Conservation (phyloP, 1,139 yeast genomes). For the Pichia sp. region DNA sequence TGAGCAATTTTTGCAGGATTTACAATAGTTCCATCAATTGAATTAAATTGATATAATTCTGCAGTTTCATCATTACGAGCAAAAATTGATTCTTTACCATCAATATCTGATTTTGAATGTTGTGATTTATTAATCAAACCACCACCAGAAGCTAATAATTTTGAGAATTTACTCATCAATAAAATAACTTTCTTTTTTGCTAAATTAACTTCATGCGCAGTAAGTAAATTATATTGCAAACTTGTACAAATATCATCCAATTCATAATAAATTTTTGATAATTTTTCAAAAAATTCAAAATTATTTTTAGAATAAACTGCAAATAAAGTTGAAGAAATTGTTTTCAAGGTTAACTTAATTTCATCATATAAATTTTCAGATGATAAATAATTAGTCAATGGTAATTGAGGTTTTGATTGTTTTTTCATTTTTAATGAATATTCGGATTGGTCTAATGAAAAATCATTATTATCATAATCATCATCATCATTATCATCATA, state of each 20-base stretch:
- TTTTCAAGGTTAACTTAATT: slow-evolving; percentile 48
- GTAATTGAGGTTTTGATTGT: slow-evolving; percentile 44
- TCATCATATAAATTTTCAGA: slow-evolving; percentile 48
- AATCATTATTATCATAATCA: slow-evolving; percentile 2
- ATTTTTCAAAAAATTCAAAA: slow-evolving; percentile 51
- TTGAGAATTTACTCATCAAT: slow-evolving; percentile 59
- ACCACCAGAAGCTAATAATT: slow-evolving; percentile 45
- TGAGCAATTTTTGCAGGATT: slow-evolving; percentile 57
- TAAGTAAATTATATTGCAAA: slow-evolving; percentile 50
- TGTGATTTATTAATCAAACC: slow-evolving; percentile 32
- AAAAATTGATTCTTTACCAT: slow-evolving; percentile 69
- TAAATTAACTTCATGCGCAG: slow-evolving; percentile 48
- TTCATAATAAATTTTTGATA: slow-evolving; percentile 47
- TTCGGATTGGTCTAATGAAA: slow-evolving; percentile 5
- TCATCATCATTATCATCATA: slow-evolving; percentile 6
- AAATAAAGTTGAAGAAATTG: slow-evolving; percentile 57
- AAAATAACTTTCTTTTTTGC: slow-evolving; percentile 58
- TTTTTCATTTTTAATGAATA: slow-evolving; percentile 4
- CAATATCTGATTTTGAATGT: slow-evolving; percentile 41
- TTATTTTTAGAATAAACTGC: slow-evolving; percentile 69
- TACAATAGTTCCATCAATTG: slow-evolving; percentile 17
- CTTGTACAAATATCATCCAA: slow-evolving; percentile 61
- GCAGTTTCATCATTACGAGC: slow-evolving; percentile 61
- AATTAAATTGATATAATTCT: slow-evolving; percentile 44
- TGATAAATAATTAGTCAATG: slow-evolving; percentile 38